Evolutionary conservation across 768 basidiomycete genomes (phyloP), one percentile per base, ranked within the genome.

Genomic region (Pleurotus giganteus): DNA sequence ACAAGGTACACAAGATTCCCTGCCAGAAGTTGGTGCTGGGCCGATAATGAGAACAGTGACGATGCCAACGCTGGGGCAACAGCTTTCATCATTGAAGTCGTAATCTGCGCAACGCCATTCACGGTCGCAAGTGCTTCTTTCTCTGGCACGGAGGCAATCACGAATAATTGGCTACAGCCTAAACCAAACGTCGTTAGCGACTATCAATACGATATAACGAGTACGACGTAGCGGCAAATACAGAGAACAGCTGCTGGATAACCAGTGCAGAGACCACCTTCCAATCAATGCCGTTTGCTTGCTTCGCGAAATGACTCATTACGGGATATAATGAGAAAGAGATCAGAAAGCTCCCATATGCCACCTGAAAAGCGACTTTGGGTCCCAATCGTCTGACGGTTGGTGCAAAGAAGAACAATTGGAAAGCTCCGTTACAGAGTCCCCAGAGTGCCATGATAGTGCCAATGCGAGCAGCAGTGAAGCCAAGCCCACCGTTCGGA

Each of bases 31-130:
- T 76, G 69, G 34, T 63, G 63, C 53, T 82, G 66, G 5, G 79
- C 46, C 0, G 82, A 83, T 0, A 81, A 57, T 1, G 85, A 78
- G 58, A 83, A 86, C 13, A 86, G 65, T 1, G 84, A 84, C 2
- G 81, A 77, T 4, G 83, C 75, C 17, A 77, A 59, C 9, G 80
- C 72, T 0, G 84, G 85, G 1, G 80, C 81, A 7, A 85, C 61
- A 1, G 81, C 71, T 27, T 84, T 73, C 59, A 77, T 69, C 3
- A 73, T 67, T 0, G 78, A 80, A 2, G 72, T 71, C 5, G 75
- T 62, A 63, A 81, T 79, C 63, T 87, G 84, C 2, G 74, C 81
- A 31, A 84, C 57, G 1, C 83, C 82, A 56, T 82, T 84, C 12
- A 74, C 73, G 2, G 80, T 73, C 1, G 80, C 83, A 8, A 88